Percentiles rank a stretch among this genome's conserved stretches.
These are phyloP conservation scores for Erysimum cheiranthoides DNA, from an alignment of 345 rosid species.

Conservation along the genomic window DNA sequence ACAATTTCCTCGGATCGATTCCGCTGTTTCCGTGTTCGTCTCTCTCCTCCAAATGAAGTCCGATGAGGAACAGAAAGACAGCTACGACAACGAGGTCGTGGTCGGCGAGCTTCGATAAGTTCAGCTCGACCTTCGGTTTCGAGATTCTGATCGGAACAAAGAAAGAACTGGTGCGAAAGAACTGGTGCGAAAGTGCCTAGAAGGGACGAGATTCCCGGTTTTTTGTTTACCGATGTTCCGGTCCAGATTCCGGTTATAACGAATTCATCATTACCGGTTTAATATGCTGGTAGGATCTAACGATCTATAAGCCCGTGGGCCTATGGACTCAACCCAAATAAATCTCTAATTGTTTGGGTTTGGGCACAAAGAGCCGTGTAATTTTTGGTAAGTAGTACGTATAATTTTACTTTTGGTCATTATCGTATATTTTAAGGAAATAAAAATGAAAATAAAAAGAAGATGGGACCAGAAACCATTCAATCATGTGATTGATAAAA, in stretches of 20 bases:
- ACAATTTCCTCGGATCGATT: slow-evolving; percentile 39
- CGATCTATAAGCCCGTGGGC: slow-evolving; percentile 16
- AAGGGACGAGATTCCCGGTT: slow-evolving; percentile 30
- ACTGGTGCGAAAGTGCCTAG: slow-evolving; percentile 8
- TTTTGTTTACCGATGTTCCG: neutral
- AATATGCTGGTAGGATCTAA: neutral
- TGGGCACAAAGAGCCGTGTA: neutral
- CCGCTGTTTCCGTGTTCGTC: slow-evolving; percentile 20
- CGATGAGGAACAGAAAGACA: slow-evolving; percentile 17
- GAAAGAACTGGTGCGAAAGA: slow-evolving; percentile 1
- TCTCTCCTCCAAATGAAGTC: neutral
- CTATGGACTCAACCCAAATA: neutral
- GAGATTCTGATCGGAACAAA: slow-evolving; percentile 35
- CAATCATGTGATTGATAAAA: slow-evolving; percentile 33
- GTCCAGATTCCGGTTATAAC: slow-evolving; percentile 14
- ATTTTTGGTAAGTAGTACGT: neutral
- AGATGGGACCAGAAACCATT: neutral
- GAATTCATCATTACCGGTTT: neutral
- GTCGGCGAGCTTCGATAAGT: slow-evolving; percentile 23
- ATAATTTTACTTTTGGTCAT: neutral
- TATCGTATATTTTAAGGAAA: neutral
- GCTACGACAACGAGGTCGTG: neutral
- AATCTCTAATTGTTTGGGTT: slow-evolving; percentile 3
- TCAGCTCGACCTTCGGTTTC: slow-evolving; percentile 23
- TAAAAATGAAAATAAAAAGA: neutral